Evolutionary conservation across 768 basidiomycete genomes (phyloP), one percentile per base, ranked within the genome.

Genomic region (Lyophyllum semitale): DNA sequence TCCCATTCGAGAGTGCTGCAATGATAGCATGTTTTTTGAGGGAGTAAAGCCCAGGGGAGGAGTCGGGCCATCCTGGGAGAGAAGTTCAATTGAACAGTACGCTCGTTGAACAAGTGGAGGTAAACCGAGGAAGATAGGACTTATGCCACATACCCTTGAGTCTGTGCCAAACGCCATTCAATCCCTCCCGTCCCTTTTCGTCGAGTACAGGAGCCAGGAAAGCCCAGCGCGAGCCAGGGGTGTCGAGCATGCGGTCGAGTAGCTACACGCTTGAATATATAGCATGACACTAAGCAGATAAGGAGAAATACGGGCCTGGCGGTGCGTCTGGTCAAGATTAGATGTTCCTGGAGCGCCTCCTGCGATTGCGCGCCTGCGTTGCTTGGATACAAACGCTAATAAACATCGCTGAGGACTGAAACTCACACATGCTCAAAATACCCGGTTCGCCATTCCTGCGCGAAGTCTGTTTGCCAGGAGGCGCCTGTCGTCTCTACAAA

Each of bases 1-100:
- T 89, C 8, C 85, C 87, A 55, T 89, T 89, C 0, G 86, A 87
- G 0, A 89, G 69, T 3, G 81, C 74, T 1, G 75, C 75, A 11
- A 87, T 77, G 46, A 85, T 74, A 0, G 65, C 65, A 6, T 78
- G 64, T 45, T 82, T 76, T 71, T 83, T 84, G 47, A 89, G 66
- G 4, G 70, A 71, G 41, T 75, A 60, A 13, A 89, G 70, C 0
- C 83, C 83, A 0, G 75, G 68, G 3, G 74, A 57, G 4, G 78
- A 62, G 60, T 89, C 87, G 3, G 80, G 74, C 82, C 85, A 89
- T 3, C 76, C 87, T 86, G 55, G 12, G 25, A 18, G 27, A n/a
- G 8, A 37, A 51, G 23, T n/a, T n/a, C n/a, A n/a, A n/a, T n/a
- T n/a, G n/a, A n/a, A n/a, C n/a, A n/a, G n/a, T n/a, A n/a, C n/a